These are phyloP conservation scores for Actinomucor elegans DNA, from an alignment of 371 early-diverging fungal genomes.

Conservation along the genomic window DNA sequence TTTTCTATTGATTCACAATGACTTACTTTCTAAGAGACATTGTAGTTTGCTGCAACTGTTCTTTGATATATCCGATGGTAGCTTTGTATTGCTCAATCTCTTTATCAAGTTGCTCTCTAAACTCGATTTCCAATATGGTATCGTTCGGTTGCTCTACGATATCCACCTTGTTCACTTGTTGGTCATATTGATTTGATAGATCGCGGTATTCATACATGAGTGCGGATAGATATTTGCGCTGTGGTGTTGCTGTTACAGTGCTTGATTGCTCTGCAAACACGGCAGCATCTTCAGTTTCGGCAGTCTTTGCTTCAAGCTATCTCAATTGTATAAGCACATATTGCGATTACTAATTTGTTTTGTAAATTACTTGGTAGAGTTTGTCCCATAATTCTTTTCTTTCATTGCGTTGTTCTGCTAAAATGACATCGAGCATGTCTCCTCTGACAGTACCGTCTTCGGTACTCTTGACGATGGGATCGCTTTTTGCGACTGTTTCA, in stretches of 20 bases:
- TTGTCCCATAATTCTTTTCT: constrained; percentile 30
- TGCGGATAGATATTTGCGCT: constrained; percentile 3
- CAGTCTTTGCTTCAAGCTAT: constrained; percentile 8
- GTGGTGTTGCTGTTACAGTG: neutral
- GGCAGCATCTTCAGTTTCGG: neutral
- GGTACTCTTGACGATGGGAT: constrained; percentile 15
- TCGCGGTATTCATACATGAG: constrained; percentile 8
- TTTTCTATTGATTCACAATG: too few relatives aligned
- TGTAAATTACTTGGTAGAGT: constrained; percentile 27
- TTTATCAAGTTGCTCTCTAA: constrained; percentile 25
- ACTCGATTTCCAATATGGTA: constrained; percentile 19
- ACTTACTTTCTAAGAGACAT: neutral
- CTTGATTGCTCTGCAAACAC: constrained; percentile 14
- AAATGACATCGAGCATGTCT: constrained; percentile 20
- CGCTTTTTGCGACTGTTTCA: constrained; percentile 18
- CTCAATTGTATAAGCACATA: neutral
- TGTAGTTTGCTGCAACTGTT: constrained; percentile 5
- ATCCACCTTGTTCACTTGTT: constrained; percentile 4
- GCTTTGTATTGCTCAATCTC: constrained; percentile 14
- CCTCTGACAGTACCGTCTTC: constrained; percentile 32
- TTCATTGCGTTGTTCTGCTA: constrained; percentile 24
- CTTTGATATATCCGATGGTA: constrained; percentile 12
- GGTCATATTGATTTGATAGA: constrained; percentile 1
- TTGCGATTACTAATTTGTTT: neutral
- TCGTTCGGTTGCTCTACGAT: constrained; percentile 6